phyloP scores from a whole-genome alignment of 805 yeast species.

The Hanseniaspora lindneri region DNA sequence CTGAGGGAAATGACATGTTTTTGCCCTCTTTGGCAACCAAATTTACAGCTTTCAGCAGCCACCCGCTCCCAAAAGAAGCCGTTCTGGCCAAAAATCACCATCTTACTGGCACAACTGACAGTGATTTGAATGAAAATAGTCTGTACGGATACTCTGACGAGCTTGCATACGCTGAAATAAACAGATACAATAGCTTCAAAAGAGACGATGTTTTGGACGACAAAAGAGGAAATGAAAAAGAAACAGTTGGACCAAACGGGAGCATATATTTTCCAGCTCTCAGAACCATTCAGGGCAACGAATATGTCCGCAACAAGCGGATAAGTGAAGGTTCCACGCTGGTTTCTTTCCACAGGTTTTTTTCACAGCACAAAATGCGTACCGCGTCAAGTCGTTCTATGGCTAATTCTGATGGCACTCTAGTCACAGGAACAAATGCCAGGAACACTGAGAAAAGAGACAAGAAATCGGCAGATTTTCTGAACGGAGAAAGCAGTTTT shows the following conservation, averaged over 20 bases:
- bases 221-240: not conserved
- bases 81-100: no score
- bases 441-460: no score
- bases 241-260: not conserved
- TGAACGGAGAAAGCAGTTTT: no score
- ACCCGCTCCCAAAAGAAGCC: not conserved
- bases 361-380: not conserved
- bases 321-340: conserved; percentile 5
- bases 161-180: not conserved
- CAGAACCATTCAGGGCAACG: not conserved
- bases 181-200: not conserved
- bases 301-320: not conserved
- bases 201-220: not conserved
- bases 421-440: not conserved
- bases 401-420: not conserved
- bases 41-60: not conserved
- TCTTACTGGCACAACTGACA: not conserved
- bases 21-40: not conserved
- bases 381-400: not conserved
- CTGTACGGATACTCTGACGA: not conserved
- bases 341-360: not conserved
- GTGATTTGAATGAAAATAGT: no score
- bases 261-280: not conserved
- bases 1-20: no score
- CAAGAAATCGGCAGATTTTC: no score